Evolutionary conservation across 352 stramenopile species (phyloP).

Genomic region (Phytophthora melonis): DNA sequence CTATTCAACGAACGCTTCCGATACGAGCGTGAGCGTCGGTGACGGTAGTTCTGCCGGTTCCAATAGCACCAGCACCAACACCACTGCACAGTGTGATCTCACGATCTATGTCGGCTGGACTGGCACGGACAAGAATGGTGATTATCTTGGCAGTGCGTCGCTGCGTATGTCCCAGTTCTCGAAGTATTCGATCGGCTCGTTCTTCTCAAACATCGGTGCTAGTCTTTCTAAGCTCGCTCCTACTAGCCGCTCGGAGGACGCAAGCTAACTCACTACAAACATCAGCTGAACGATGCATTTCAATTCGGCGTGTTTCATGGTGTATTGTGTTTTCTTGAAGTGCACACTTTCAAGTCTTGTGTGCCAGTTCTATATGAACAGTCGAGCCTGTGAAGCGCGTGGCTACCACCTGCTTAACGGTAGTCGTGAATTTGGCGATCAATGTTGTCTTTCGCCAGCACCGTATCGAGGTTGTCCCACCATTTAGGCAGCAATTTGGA

Average conservation of each 20-base stretch:
- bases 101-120: slow-evolving; percentile 87
- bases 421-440: slow-evolving; percentile 74
- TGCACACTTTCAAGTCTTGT: slow-evolving; percentile 18
- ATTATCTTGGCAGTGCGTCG: slow-evolving; percentile 81
- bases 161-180: slow-evolving; percentile 87
- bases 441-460: slow-evolving; percentile 62
- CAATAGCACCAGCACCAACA: slow-evolving; percentile 37
- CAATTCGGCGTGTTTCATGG: slow-evolving; percentile 11
- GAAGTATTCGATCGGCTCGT: slow-evolving; percentile 85
- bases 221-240: slow-evolving; percentile 63
- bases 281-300: not conserved
- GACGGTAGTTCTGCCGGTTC: slow-evolving; percentile 22
- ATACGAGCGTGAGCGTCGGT: slow-evolving; percentile 28
- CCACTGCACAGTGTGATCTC: slow-evolving; percentile 65
- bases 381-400: not conserved
- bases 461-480: slow-evolving; percentile 75
- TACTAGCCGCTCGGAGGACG: slow-evolving; percentile 54
- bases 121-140: slow-evolving; percentile 78
- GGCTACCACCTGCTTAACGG: slow-evolving; percentile 32
- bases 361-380: slow-evolving; percentile 18
- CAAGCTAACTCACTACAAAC: slow-evolving; percentile 15
- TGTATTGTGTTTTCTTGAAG: slow-evolving; percentile 10
- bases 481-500: slow-evolving; percentile 70
- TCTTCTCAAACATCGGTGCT: slow-evolving; percentile 70
- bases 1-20: slow-evolving; percentile 24